phyloP scores from a whole-genome alignment of 2,329 filamentous ascomycete species.

The Magnaporthiopsis rhizophila region DNA sequence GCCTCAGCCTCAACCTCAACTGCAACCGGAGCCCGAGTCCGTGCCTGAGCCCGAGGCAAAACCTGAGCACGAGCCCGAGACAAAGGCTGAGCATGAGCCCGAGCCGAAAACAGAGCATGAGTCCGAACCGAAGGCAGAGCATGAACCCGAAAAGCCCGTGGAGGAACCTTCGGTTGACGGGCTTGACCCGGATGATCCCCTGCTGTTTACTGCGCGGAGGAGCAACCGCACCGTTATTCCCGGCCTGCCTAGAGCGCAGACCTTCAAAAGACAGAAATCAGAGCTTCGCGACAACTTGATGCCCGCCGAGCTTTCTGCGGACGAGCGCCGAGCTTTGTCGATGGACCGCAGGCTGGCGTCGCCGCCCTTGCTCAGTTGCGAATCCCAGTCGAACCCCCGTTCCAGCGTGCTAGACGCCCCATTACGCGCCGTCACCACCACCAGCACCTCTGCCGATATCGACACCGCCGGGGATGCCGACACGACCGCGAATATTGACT shows the following conservation, averaged over 20 bases:
- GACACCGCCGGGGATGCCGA: background rate
- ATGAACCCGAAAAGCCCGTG: slow-evolving; percentile 26
- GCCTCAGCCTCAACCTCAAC: slow-evolving; percentile 23
- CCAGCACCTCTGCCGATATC: no score
- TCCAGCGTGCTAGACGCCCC: slow-evolving; percentile 40
- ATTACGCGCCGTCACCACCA: background rate
- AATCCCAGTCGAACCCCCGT: slow-evolving; percentile 30
- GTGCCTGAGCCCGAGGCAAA: slow-evolving; percentile 15
- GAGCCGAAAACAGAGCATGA: background rate
- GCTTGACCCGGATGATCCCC: slow-evolving; percentile 21
- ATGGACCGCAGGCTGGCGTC: slow-evolving; percentile 41
- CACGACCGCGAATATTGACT: background rate
- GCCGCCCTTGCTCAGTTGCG: slow-evolving; percentile 26
- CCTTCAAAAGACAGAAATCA: slow-evolving; percentile 75
- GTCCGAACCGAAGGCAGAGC: slow-evolving; percentile 15
- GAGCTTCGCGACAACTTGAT: slow-evolving; percentile 68
- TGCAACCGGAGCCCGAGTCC: no score
- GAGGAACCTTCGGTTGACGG: slow-evolving; percentile 14
- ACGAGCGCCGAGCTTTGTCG: slow-evolving; percentile 66
- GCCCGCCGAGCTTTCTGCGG: slow-evolving; percentile 52
- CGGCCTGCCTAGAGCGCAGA: slow-evolving; percentile 66
- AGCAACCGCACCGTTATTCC: slow-evolving; percentile 60
- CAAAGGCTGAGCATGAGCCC: no score
- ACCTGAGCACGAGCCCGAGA: background rate
- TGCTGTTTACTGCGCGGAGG: slow-evolving; percentile 31